Conservation (phyloP, 2,329 filamentous ascomycete species). For the Ceratocystis colombiana region DNA sequence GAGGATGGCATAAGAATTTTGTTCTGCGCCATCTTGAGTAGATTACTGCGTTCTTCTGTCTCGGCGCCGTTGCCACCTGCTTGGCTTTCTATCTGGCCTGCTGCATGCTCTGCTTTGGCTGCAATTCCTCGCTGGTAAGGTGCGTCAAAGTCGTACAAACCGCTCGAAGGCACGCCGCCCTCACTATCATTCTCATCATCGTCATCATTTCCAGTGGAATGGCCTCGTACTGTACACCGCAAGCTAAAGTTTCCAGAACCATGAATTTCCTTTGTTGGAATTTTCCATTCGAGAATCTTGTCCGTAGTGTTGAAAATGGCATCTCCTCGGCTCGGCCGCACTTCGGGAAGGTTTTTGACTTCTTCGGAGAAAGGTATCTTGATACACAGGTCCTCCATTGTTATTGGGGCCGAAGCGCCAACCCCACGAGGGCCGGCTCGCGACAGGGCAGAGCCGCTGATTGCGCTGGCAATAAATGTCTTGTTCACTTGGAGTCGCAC, state of each 20-base stretch:
- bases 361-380: slow-evolving; percentile 67
- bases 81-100: not conserved
- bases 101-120: slow-evolving; percentile 29
- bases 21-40: slow-evolving; percentile 54
- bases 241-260: slow-evolving; percentile 61
- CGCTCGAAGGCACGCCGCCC: not conserved
- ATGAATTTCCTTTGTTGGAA: slow-evolving; percentile 65
- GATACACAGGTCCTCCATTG: slow-evolving; percentile 65
- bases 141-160: slow-evolving; percentile 23
- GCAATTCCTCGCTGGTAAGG: slow-evolving; percentile 20
- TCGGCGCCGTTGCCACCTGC: not conserved
- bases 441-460: slow-evolving; percentile 32
- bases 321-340: slow-evolving; percentile 72
- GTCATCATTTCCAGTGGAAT: slow-evolving; percentile 40
- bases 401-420: slow-evolving; percentile 40
- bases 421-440: slow-evolving; percentile 37
- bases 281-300: slow-evolving; percentile 67
- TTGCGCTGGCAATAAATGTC: slow-evolving; percentile 41
- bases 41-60: slow-evolving; percentile 40
- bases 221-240: slow-evolving; percentile 68
- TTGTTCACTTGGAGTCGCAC: slow-evolving; percentile 64
- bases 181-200: slow-evolving; percentile 44
- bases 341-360: slow-evolving; percentile 73
- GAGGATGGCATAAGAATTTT: slow-evolving; percentile 72
- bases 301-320: slow-evolving; percentile 69